A percentile compares a stretch with the other conserved stretches of the same genome.
Conservation (phyloP, 1,139 yeast genomes). For the Eremothecium coryli region DNA sequence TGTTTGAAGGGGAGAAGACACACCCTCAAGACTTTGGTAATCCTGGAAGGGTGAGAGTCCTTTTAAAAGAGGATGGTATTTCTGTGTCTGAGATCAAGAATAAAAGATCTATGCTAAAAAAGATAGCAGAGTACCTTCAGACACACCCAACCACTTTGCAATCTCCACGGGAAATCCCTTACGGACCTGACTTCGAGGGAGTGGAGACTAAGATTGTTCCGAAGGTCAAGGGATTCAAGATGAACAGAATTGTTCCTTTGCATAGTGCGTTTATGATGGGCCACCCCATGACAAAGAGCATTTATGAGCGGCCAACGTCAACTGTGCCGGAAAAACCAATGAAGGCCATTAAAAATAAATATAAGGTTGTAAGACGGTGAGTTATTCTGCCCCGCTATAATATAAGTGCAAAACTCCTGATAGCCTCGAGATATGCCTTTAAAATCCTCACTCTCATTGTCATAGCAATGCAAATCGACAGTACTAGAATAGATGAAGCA, state of each 20-base stretch:
- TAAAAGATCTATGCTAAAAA: slow-evolving; percentile 59
- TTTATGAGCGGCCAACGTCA: slow-evolving; percentile 50
- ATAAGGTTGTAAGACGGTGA: slow-evolving; percentile 33
- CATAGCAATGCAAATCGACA: no score
- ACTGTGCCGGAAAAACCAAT: slow-evolving; percentile 30
- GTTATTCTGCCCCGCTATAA: no score
- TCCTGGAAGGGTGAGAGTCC: slow-evolving; percentile 84
- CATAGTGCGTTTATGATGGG: slow-evolving; percentile 72
- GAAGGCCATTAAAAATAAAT: slow-evolving; percentile 38
- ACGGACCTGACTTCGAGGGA: slow-evolving; percentile 37
- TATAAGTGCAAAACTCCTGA: no score
- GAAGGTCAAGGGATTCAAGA: slow-evolving; percentile 68
- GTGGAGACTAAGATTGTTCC: slow-evolving; percentile 61
- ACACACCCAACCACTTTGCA: slow-evolving; percentile 62
- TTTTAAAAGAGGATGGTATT: slow-evolving; percentile 45
- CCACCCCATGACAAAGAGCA: slow-evolving; percentile 71
- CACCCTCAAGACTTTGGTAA: slow-evolving; percentile 98
- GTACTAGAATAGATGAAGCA: no score
- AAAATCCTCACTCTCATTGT: no score
- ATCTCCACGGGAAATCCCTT: slow-evolving; percentile 53
- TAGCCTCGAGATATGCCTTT: no score
- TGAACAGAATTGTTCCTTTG: slow-evolving; percentile 80
- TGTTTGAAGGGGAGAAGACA: slow-evolving; percentile 68
- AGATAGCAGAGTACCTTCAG: slow-evolving; percentile 53
- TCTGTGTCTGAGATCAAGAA: slow-evolving; percentile 34